These are phyloP conservation scores for Teunomyces funiuensis DNA, from an alignment of 805 yeast genomes.

Conservation along the genomic window DNA sequence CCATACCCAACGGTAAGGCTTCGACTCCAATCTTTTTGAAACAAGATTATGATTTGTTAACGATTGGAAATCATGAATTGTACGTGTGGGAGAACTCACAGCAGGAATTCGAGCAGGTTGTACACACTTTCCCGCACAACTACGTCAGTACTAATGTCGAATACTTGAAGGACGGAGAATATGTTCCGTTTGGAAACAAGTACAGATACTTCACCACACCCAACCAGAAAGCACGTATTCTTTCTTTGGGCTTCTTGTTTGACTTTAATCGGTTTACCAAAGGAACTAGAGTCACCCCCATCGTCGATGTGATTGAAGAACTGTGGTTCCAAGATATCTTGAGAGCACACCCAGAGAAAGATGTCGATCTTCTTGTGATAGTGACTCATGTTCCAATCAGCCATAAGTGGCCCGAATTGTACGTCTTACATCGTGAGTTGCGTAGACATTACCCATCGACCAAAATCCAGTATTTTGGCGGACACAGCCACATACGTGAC, in stretches of 20 bases:
- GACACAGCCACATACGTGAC: conserved; percentile 91
- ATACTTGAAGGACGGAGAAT: conserved; percentile 43
- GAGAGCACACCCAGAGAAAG: conserved; percentile 26
- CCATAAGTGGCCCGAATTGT: conserved; percentile 55
- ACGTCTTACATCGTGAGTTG: conserved; percentile 46
- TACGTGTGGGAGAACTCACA: conserved; percentile 63
- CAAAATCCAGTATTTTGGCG: conserved; percentile 85
- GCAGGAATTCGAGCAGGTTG: conserved; percentile 64
- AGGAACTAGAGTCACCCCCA: conserved; percentile 63
- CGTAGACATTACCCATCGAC: conserved; percentile 60
- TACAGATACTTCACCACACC: conserved; percentile 66
- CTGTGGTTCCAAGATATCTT: conserved; percentile 63
- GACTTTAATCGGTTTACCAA: conserved; percentile 64
- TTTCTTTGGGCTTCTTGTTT: conserved; percentile 79
- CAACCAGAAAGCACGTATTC: conserved; percentile 47
- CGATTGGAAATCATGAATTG: conserved; percentile 90
- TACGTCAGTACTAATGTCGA: conserved; percentile 77
- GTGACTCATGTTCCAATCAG: conserved; percentile 74
- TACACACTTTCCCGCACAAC: conserved; percentile 56
- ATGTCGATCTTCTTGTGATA: conserved; percentile 65
- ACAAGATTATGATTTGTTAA: conserved; percentile 71
- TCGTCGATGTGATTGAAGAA: conserved; percentile 51
- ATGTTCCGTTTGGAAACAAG: conserved; percentile 67
- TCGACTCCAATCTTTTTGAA: conserved; percentile 63
- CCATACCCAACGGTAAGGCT: conserved; percentile 65